phyloP scores from a whole-genome alignment of 306 rosid species.

The Vigna mungo region DNA sequence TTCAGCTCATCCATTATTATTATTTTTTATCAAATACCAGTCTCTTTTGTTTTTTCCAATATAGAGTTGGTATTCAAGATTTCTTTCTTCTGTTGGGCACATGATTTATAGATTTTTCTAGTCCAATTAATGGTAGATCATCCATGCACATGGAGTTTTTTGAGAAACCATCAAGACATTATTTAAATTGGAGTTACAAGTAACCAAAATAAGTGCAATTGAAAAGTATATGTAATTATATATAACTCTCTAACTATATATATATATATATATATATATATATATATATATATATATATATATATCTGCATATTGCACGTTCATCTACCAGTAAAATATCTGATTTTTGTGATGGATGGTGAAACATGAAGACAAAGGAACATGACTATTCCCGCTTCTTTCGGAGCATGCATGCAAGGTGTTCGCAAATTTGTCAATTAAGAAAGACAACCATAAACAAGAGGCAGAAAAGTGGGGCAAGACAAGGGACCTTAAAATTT shows the following conservation, averaged over 20 bases:
- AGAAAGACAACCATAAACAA: constrained; percentile 2
- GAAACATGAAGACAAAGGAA: constrained; percentile 43
- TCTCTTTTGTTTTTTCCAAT: too few relatives aligned
- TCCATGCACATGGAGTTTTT: too few relatives aligned
- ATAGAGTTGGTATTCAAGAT: too few relatives aligned
- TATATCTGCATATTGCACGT: not conserved
- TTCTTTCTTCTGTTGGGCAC: not conserved
- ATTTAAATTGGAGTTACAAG: not conserved
- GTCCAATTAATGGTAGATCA: not conserved
- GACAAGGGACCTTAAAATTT: constrained; percentile 17
- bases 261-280: too few relatives aligned
- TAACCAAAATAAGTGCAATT: not conserved
- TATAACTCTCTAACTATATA: too few relatives aligned
- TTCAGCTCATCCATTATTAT: not conserved
- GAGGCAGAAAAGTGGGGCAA: constrained; percentile 13
- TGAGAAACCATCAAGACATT: not conserved
- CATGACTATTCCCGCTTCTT: constrained; percentile 35
- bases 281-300: too few relatives aligned
- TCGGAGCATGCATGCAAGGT: constrained; percentile 43
- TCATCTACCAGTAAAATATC: not conserved
- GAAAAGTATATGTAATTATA: too few relatives aligned
- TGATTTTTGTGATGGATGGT: constrained; percentile 5
- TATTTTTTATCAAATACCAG: too few relatives aligned
- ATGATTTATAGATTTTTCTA: not conserved
- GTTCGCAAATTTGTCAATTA: constrained; percentile 31